A percentile compares a stretch with the other conserved stretches of the same genome.
Conservation (phyloP, 2,329 filamentous ascomycete genomes). For the Ophiostoma perfectum region DNA sequence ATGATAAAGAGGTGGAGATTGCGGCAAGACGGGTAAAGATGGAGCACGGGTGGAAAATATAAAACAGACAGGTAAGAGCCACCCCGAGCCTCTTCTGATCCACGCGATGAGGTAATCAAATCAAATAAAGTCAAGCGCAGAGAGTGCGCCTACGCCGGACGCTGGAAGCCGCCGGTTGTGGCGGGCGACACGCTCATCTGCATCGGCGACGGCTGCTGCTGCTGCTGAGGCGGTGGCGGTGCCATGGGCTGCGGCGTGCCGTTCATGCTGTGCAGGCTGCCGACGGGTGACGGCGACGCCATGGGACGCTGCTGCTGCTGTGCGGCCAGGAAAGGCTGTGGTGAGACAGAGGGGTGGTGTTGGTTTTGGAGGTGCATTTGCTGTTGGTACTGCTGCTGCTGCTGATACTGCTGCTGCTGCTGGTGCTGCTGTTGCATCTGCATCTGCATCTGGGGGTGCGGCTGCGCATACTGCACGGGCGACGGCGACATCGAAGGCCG, state of each 20-base stretch:
- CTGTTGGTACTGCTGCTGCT: not conserved
- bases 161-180: constrained; percentile 20
- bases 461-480: constrained; percentile 29
- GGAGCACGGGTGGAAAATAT: too few relatives aligned
- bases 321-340: not conserved
- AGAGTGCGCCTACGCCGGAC: constrained; percentile 16
- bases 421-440: constrained; percentile 7
- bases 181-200: constrained; percentile 27
- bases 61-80: too few relatives aligned
- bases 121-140: too few relatives aligned
- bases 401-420: constrained; percentile 9
- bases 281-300: constrained; percentile 11
- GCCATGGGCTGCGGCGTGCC: not conserved
- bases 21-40: too few relatives aligned
- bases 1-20: too few relatives aligned
- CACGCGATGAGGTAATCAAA: too few relatives aligned
- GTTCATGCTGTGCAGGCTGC: constrained; percentile 11
- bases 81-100: too few relatives aligned
- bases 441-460: not conserved
- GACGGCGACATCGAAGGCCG: constrained; percentile 28
- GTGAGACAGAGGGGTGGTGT: not conserved
- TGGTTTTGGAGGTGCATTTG: constrained; percentile 3
- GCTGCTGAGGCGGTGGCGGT: constrained; percentile 10
- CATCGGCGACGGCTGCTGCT: constrained; percentile 23
- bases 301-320: constrained; percentile 14